Base-by-base conservation (phyloP, 2,329 filamentous ascomycete genomes). In the Fusarium pseudograminearum region DNA sequence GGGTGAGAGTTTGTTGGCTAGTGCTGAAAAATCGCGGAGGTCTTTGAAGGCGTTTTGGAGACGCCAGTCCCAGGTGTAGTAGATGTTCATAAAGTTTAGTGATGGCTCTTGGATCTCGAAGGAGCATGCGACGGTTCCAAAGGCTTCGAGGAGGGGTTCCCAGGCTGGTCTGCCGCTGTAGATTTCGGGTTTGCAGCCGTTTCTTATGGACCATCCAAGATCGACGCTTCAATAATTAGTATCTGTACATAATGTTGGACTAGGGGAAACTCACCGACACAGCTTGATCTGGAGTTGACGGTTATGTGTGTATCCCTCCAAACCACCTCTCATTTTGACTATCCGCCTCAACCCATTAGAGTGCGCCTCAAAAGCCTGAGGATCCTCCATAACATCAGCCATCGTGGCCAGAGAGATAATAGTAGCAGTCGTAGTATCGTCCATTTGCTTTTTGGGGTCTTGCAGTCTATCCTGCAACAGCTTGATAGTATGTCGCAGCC, bases 41-140 rank as follows among this genome's bases (percentile, higher is more conserved):
- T 79, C 78, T 15, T 64, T 57, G 56, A 78, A 77, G 5, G 72
- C 47, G 48, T 75, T 74, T 12, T 65, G 57, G 1, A 80, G 68
- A 2, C 70, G 65, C 24, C 56, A 67, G 52, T 78, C 75, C 28
- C 67, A 65, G 1, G 52, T 31, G 20, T 65, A 28, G n/a, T 73
- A 50, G 16, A 64, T 14, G 18, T n/a, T 56, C 20, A 67, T 55
- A 1, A 75, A 38, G 7, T 52, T 40, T 1, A 40, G 15, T 0
- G 58, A 64, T 7, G 61, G 60, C n/a, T 20, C 53, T n/a, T 38
- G 61, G 1, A 41, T 53, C 11, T 50, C 46, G 22, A 63, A 57
- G 2, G 41, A 57, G 20, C 28, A 28, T 7, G 31, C 33, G 15
- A 70, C 44, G 1, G 51, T 48, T 6, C 59, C 61, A 3, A 59